These are phyloP conservation scores for Aureobasidium sp. DNA, from an alignment of 2,329 filamentous ascomycete species.

Conservation along the genomic window DNA sequence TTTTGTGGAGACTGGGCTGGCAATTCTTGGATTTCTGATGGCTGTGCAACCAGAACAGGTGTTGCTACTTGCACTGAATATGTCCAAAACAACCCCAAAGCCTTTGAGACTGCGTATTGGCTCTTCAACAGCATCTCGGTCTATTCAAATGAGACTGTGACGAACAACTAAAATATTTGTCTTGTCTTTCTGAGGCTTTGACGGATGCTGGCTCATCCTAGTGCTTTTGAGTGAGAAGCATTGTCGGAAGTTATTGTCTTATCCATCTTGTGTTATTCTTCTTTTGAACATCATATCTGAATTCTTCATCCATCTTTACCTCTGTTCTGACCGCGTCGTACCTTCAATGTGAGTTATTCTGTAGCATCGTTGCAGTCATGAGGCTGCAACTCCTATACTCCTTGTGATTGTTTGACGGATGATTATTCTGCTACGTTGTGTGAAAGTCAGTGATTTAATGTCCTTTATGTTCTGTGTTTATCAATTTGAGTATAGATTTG, in stretches of 20 bases:
- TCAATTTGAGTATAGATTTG: too few relatives aligned
- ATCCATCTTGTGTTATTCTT: not conserved
- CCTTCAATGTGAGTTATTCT: not conserved
- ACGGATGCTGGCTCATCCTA: not conserved
- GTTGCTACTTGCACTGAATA: constrained; percentile 63
- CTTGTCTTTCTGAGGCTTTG: too few relatives aligned
- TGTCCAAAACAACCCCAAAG: constrained; percentile 62
- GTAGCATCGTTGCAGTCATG: too few relatives aligned
- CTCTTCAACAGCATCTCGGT: constrained; percentile 39
- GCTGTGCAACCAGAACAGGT: constrained; percentile 49
- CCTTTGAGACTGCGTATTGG: constrained; percentile 71
- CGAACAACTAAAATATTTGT: too few relatives aligned
- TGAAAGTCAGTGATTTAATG: too few relatives aligned
- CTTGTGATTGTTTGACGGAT: too few relatives aligned
- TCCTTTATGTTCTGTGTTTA: too few relatives aligned
- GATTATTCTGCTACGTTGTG: too few relatives aligned
- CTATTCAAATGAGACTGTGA: constrained; percentile 1
- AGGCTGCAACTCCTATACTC: too few relatives aligned
- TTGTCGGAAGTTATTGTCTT: not conserved
- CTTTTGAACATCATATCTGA: not conserved
- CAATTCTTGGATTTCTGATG: constrained; percentile 53
- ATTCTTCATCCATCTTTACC: not conserved
- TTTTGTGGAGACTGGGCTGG: constrained; percentile 90
- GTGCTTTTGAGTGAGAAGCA: not conserved
- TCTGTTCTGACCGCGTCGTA: too few relatives aligned